phyloP scores from a whole-genome alignment of 768 basidiomycete species.

The Leccinum longicurvipes region DNA sequence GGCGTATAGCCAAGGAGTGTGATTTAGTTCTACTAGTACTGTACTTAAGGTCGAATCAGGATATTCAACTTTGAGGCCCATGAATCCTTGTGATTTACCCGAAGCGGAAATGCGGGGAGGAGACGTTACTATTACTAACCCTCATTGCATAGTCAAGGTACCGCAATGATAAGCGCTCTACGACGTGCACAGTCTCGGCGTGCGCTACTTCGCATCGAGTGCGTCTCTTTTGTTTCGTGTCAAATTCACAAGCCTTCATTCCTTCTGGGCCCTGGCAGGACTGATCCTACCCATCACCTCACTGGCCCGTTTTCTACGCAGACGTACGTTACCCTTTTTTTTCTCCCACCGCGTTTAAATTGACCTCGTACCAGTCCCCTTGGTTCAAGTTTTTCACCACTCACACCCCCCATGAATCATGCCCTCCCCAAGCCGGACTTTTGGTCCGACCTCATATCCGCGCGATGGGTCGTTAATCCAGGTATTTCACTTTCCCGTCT shows the following conservation, averaged over 20 bases:
- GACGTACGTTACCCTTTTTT: not conserved
- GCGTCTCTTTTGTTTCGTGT: not conserved
- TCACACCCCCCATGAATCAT: constrained; percentile 22
- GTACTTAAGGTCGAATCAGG: too few relatives aligned
- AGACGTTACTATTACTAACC: too few relatives aligned
- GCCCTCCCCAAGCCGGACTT: constrained; percentile 19
- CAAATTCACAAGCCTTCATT: not conserved
- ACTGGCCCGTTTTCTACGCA: not conserved
- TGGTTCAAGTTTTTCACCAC: not conserved
- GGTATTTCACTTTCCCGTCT: constrained; percentile 32
- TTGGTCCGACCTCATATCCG: constrained; percentile 48
- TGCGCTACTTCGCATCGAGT: not conserved
- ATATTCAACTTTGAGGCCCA: too few relatives aligned
- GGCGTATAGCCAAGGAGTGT: too few relatives aligned
- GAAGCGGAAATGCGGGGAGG: too few relatives aligned
- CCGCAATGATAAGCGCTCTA: not conserved
- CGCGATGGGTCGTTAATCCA: constrained; percentile 75
- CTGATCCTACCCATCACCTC: not conserved
- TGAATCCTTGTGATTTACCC: not conserved
- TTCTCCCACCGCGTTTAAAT: not conserved
- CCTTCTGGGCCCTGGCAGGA: not conserved
- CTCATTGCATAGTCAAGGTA: too few relatives aligned
- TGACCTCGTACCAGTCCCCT: not conserved
- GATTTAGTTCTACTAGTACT: too few relatives aligned
- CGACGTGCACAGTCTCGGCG: not conserved